These are phyloP conservation scores for Hygrophila difformis DNA, from an alignment of 257 asterid species.

Conservation along the genomic window DNA sequence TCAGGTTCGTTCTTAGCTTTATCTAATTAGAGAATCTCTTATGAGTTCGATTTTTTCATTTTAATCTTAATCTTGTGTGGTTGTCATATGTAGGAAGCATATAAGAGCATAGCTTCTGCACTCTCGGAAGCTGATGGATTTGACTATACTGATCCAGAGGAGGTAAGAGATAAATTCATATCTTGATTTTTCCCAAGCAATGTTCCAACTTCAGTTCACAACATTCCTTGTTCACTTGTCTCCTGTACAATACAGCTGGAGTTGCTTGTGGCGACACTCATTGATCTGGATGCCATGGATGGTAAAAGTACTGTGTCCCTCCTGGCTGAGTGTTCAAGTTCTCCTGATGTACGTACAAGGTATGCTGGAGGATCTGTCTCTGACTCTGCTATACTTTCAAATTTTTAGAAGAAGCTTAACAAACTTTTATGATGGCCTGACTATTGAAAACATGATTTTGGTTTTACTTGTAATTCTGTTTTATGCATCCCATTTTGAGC, in stretches of 20 bases:
- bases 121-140: slow-evolving; percentile 94
- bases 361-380: too few relatives aligned
- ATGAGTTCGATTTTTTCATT: too few relatives aligned
- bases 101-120: slow-evolving; percentile 77
- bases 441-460: too few relatives aligned
- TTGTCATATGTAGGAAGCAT: slow-evolving; percentile 59
- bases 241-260: slow-evolving; percentile 60
- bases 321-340: slow-evolving; percentile 83
- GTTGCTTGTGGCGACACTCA: slow-evolving; percentile 74
- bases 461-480: not conserved
- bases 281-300: slow-evolving; percentile 96
- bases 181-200: not conserved
- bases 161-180: slow-evolving; percentile 36
- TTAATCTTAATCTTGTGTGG: slow-evolving; percentile 9
- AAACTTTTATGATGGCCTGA: too few relatives aligned
- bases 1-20: slow-evolving; percentile 38
- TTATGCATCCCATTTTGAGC: slow-evolving; percentile 15
- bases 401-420: not conserved
- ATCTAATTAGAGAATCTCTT: too few relatives aligned
- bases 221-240: slow-evolving; percentile 7
- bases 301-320: slow-evolving; percentile 80
- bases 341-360: slow-evolving; percentile 94
- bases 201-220: not conserved
- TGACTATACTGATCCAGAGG: slow-evolving; percentile 93
- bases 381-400: slow-evolving; percentile 8